Conservation (phyloP, 805 yeast genomes). For the Candida cerambycidarum region DNA sequence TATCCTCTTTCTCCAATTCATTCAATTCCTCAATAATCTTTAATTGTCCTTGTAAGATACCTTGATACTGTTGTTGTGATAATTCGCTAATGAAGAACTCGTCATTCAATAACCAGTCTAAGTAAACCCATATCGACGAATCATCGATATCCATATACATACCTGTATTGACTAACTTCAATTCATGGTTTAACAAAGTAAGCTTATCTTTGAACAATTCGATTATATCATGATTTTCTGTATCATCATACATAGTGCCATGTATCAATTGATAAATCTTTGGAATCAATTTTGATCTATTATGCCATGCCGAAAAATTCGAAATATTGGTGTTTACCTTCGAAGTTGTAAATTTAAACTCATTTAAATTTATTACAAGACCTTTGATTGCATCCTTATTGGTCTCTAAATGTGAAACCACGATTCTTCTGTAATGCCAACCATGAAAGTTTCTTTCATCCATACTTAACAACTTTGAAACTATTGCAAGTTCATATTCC, state of each 20-base stretch:
- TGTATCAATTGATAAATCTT: conserved; percentile 35
- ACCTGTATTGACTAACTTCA: conserved; percentile 73
- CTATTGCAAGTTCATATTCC: conserved; percentile 69
- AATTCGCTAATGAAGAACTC: conserved; percentile 34
- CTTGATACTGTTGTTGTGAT: conserved; percentile 27
- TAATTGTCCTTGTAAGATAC: conserved; percentile 47
- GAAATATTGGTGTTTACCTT: conserved; percentile 83
- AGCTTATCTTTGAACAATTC: not conserved
- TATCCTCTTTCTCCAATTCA: conserved; percentile 70
- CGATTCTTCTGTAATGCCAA: conserved; percentile 87
- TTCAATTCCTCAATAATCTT: conserved; percentile 59
- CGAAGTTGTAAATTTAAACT: conserved; percentile 73
- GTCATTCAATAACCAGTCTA: conserved; percentile 70
- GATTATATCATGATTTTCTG: not conserved
- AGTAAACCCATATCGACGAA: conserved; percentile 88
- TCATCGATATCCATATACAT: conserved; percentile 92
- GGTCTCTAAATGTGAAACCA: conserved; percentile 45
- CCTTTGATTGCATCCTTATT: conserved; percentile 5
- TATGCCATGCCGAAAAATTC: conserved; percentile 96
- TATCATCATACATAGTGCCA: not conserved
- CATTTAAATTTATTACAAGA: conserved; percentile 43
- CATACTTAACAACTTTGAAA: conserved; percentile 60
- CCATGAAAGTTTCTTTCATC: conserved; percentile 93
- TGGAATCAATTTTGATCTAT: conserved; percentile 70
- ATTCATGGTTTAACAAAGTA: conserved; percentile 52